Conservation (phyloP, 306 rosid genomes). For the Lablab purpureus region DNA sequence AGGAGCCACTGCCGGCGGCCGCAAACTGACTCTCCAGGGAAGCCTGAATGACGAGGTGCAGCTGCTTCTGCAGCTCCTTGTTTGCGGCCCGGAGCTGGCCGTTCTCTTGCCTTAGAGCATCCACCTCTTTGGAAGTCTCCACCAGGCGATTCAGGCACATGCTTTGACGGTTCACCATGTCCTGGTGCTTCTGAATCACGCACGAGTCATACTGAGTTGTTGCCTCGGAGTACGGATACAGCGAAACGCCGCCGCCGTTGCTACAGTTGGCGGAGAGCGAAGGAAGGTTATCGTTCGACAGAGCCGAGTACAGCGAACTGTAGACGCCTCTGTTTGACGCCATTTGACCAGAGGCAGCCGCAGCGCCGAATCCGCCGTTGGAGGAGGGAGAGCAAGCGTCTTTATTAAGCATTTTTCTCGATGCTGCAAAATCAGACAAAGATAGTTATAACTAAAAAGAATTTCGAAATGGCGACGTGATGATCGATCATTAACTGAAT, state of each 20-base stretch:
- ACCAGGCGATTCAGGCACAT: conserved; percentile 78
- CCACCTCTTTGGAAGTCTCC: conserved; percentile 71
- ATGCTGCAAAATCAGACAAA: conserved; percentile 33
- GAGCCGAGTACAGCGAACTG: conserved; percentile 57
- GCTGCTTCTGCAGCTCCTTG: conserved; percentile 74
- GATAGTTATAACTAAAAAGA: not conserved
- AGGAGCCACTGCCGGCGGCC: conserved; percentile 49
- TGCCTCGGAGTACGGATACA: conserved; percentile 50
- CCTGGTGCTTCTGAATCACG: conserved; percentile 80
- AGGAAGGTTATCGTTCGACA: conserved; percentile 48
- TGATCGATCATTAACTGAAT: conserved; percentile 25
- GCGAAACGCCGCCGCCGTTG: conserved; percentile 39
- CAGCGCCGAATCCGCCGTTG: conserved; percentile 48
- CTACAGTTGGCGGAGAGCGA: conserved; percentile 49
- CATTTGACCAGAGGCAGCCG: conserved; percentile 43
- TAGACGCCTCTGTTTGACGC: conserved; percentile 46
- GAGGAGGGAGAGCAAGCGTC: conserved; percentile 56
- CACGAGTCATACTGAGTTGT: conserved; percentile 55
- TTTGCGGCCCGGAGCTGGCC: conserved; percentile 68
- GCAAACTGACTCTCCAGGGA: conserved; percentile 54
- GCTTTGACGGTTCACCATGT: conserved; percentile 85
- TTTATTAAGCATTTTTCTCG: conserved; percentile 56
- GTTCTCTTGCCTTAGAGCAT: conserved; percentile 77
- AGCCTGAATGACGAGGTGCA: conserved; percentile 68
- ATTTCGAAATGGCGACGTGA: conserved; percentile 1